Evolutionary conservation across 805 yeast species (phyloP).

Genomic region (Tetrapisispora phaffii): DNA sequence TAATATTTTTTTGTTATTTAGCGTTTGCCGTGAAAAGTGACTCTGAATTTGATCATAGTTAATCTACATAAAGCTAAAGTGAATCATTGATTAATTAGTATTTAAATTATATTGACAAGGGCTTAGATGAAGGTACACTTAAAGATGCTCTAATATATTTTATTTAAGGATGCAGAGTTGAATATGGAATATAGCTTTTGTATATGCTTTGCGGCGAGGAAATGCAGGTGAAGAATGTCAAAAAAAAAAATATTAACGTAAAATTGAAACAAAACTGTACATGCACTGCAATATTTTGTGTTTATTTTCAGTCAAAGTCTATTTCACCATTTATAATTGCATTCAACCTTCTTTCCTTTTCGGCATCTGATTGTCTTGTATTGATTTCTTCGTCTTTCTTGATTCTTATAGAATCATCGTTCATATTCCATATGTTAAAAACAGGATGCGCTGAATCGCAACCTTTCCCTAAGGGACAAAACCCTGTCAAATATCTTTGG

Average conservation of each 20-base stretch:
- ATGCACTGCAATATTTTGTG: no score
- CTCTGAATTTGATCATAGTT: no score
- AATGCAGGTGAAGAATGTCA: not conserved
- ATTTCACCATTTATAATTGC: constrained; percentile 29
- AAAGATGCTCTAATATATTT: no score
- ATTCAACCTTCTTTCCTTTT: constrained; percentile 28
- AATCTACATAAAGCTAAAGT: no score
- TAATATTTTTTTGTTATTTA: no score
- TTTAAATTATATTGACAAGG: no score
- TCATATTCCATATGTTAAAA: constrained; percentile 31
- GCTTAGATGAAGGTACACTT: not conserved
- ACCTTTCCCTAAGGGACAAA: constrained; percentile 80
- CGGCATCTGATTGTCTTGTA: constrained; percentile 28
- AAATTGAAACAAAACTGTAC: no score
- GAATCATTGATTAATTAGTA: no score
- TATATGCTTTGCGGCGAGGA: not conserved
- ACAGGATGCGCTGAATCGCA: constrained; percentile 73
- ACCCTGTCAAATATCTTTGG: constrained; percentile 75
- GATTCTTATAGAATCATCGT: constrained; percentile 33
- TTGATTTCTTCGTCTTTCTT: constrained; percentile 28
- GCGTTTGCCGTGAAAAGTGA: not conserved
- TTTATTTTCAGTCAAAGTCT: not conserved
- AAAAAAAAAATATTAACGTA: no score
- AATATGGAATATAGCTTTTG: not conserved
- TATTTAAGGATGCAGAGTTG: not conserved